Base-by-base conservation (phyloP, 148 eudicot species). In the Nyssa sinensis region DNA sequence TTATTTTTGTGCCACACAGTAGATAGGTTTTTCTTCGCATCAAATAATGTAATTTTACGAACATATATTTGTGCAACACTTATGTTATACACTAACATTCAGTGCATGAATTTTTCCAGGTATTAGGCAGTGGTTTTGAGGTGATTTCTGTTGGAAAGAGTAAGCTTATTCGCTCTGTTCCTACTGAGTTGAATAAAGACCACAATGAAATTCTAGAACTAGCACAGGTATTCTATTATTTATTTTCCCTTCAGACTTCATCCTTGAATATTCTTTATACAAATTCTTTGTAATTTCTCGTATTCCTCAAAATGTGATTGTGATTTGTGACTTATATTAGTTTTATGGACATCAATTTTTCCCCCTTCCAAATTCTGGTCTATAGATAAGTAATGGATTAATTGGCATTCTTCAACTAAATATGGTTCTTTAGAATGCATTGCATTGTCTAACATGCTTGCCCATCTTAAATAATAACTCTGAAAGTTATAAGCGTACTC, bases 121-220 rank as follows among this genome's bases (percentile, higher is more conserved):
- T 91, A 77, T 80, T 95, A 77, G 99, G 99, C 47, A 95, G 91
- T 81, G 99, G 99, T 62, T 95, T 88, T 82, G 99, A 95, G 89
- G 97, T 95, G 86, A 90, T 95, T 69, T 76, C 94, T 67, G 91
- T 95, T 71, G 97, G 99, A 69, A 95, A 86, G 86, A 89, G 83
- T 82, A 95, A 93, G 87, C 96, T 95, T 61, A 88, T 95, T 14
- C 82, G 99, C 28, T 95, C 97, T 69, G 99, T 95, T 77, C 99
- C 99, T 9, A 95, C 99, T 2, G 97, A 95, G 82, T 74, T 95
- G 83, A 92, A 95, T 80, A 90, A 88, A 77, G 97, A 95, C 88
- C 99, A 93, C 84, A 95, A 95, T 84, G 97, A 92, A 81, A 95
- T 95, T 77, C 81, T 95, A 75, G 99, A 92, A 87, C 84, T 95